Evolutionary conservation across 345 rosid species (phyloP), one percentile per base, ranked within the genome.

Genomic region (Syzygium grande): DNA sequence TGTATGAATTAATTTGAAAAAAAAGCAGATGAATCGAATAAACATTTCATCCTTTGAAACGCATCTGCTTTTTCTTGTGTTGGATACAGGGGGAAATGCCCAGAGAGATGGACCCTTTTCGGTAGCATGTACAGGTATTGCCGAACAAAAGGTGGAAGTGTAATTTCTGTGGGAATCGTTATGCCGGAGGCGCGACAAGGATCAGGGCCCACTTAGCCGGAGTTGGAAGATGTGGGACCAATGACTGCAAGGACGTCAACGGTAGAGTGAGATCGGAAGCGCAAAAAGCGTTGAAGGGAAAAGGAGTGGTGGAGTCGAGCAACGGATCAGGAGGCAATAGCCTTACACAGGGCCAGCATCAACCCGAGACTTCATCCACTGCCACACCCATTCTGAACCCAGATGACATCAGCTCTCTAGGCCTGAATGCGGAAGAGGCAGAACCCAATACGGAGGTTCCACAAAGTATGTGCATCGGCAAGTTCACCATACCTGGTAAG

Each of bases 61-160:
- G 14, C 6, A 52, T 52, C 54, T 12, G 90, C 91, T 92, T 55
- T 93, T 79, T 97, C 98, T 3, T 88, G 63, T 12, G 85, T 85
- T 9, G 91, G 87, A 0, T 90, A 91, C 65, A 95, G 90, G 86
- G 86, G 94, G 94, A 90, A 95, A 90, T 85, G 97, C 97, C 59
- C 8, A 21, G 59, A 55, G 59, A 9, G 4, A 55, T 11, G 10
- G 59, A 55, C 25, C 25, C 11, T 8, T 21, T 55, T 22, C 3
- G 59, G 59, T 9, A 55, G 59, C 7, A 21, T 22, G 59, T 55
- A 3, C 2, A 7, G 25, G 4, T 3, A 3, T 14, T 4, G 63
- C 63, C 5, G 4, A 58, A 58, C 63, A 11, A 2, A 9, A 58
- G 2, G 63, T 58, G 63, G 63, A 11, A 8, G 5, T 58, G 63